These are phyloP conservation scores for Sporothrix brasiliensis DNA, from an alignment of 2,329 filamentous ascomycete genomes.

Conservation along the genomic window DNA sequence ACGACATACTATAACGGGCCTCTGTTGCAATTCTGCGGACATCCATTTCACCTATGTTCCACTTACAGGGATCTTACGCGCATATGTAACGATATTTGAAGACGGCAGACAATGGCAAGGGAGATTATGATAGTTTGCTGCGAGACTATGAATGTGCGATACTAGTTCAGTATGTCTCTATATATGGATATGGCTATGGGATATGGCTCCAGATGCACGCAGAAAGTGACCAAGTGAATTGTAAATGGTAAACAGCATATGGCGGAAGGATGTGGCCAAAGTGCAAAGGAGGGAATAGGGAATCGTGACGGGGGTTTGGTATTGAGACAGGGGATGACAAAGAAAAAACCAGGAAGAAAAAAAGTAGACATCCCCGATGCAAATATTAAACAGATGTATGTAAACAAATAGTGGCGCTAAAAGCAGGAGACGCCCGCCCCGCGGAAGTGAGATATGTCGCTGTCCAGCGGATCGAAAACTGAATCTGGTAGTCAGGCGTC, in stretches of 20 bases:
- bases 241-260: not conserved
- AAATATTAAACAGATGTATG: slow-evolving; percentile 18
- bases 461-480: not conserved
- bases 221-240: slow-evolving; percentile 8
- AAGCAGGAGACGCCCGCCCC: not conserved
- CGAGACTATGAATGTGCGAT: not conserved
- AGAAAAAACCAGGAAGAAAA: not conserved
- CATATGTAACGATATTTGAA: not conserved
- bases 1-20: not conserved
- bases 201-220: slow-evolving; percentile 4
- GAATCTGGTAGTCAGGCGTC: not conserved
- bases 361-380: slow-evolving; percentile 15
- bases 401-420: slow-evolving; percentile 13
- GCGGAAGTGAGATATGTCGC: not conserved
- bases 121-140: not conserved
- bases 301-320: slow-evolving; percentile 7
- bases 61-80: slow-evolving; percentile 13
- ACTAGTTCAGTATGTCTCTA: not conserved
- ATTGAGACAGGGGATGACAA: not conserved
- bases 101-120: not conserved
- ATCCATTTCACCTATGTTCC: not conserved
- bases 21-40: not conserved
- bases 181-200: slow-evolving; percentile 6
- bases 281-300: slow-evolving; percentile 5
- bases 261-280: not conserved